Percentiles rank a stretch among this genome's conserved stretches.
phyloP scores from a whole-genome alignment of 78 protist genomes.

The Dictyostelium discoideum region DNA sequence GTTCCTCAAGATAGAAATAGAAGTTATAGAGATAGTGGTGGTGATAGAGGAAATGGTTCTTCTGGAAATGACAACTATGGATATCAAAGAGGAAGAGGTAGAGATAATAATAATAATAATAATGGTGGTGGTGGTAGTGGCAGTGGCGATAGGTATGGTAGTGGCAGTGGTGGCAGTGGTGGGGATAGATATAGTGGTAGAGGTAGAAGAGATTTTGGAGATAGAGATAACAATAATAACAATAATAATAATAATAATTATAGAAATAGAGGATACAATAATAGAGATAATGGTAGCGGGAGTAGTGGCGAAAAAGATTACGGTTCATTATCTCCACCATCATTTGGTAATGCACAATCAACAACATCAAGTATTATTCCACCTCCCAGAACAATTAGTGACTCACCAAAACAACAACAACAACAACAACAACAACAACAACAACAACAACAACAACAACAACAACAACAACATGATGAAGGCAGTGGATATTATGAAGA shows the following conservation, averaged over 20 bases:
- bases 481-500: no score
- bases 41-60: neutral
- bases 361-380: neutral
- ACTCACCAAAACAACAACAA: neutral
- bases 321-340: neutral
- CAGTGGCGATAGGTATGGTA: no score
- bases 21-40: neutral
- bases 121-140: neutral
- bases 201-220: neutral
- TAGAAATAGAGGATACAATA: neutral
- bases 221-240: neutral
- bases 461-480: no score
- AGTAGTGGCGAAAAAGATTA: neutral
- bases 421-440: no score
- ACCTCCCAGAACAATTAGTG: neutral
- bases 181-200: neutral
- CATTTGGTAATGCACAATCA: neutral
- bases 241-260: neutral
- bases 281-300: neutral
- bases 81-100: neutral
- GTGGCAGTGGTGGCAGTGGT: neutral
- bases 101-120: neutral
- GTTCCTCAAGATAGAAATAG: neutral
- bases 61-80: neutral
- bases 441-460: no score